These are phyloP conservation scores for Ascocoryne sarcoides DNA, from an alignment of 2,329 filamentous ascomycete species.

Conservation along the genomic window DNA sequence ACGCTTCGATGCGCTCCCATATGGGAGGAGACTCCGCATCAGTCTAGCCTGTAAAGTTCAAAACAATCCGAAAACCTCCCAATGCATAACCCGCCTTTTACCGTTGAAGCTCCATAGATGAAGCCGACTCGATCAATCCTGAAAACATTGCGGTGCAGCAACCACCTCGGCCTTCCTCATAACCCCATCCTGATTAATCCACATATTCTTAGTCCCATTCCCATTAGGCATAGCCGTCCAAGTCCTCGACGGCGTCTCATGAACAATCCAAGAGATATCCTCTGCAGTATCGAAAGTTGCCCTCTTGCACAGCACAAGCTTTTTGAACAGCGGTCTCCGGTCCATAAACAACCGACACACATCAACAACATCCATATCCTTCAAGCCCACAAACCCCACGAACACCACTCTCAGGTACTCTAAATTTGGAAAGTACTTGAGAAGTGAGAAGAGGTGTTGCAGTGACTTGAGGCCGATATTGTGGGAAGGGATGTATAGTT, in stretches of 20 bases:
- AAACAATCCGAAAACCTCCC: too few species aligned
- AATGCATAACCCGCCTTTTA: too few species aligned
- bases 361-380: slow-evolving; percentile 15
- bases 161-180: slow-evolving; percentile 7
- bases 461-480: slow-evolving; percentile 11
- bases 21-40: too few species aligned
- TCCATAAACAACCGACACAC: slow-evolving; percentile 12
- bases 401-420: slow-evolving; percentile 13
- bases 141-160: slow-evolving; percentile 7
- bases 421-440: slow-evolving; percentile 15
- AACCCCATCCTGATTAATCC: slow-evolving; percentile 8
- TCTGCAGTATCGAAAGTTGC: slow-evolving; percentile 10
- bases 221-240: slow-evolving; percentile 6
- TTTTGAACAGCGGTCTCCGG: slow-evolving; percentile 6
- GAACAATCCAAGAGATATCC: slow-evolving; percentile 15
- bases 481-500: slow-evolving; percentile 12
- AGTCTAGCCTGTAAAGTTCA: too few species aligned
- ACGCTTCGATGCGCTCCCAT: too few species aligned
- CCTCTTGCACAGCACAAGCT: slow-evolving; percentile 10
- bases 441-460: slow-evolving; percentile 13
- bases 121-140: too few species aligned
- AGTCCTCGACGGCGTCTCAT: slow-evolving; percentile 11
- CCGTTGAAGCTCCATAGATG: too few species aligned
- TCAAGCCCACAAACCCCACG: slow-evolving; percentile 3
- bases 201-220: slow-evolving; percentile 3